Conservation (phyloP, 2,329 filamentous ascomycete genomes). For the Acrocalymma vagum region DNA sequence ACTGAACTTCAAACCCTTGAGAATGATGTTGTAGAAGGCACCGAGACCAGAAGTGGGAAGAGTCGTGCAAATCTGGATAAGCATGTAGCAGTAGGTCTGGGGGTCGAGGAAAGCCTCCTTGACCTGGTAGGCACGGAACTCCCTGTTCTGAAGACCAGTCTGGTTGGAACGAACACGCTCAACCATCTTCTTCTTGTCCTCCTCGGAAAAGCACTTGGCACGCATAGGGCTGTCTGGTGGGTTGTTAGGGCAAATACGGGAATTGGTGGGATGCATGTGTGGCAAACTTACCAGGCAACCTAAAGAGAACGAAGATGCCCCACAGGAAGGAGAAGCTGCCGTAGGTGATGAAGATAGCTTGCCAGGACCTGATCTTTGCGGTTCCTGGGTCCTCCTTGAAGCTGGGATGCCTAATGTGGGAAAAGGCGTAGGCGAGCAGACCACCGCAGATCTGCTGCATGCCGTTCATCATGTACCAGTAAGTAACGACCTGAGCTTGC, state of each 20-base stretch:
- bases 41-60: slow-evolving; percentile 77
- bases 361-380: slow-evolving; percentile 69
- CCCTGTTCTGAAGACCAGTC: slow-evolving; percentile 56
- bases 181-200: slow-evolving; percentile 67
- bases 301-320: slow-evolving; percentile 63
- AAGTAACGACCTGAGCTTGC: slow-evolving; percentile 71
- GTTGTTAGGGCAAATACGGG: too few species aligned
- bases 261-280: too few species aligned
- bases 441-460: slow-evolving; percentile 77
- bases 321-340: slow-evolving; percentile 70
- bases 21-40: slow-evolving; percentile 78
- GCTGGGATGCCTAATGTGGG: slow-evolving; percentile 29
- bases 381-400: slow-evolving; percentile 24
- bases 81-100: slow-evolving; percentile 64
- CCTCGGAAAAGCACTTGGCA: slow-evolving; percentile 72
- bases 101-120: slow-evolving; percentile 69
- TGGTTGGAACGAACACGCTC: slow-evolving; percentile 57
- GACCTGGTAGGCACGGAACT: slow-evolving; percentile 62
- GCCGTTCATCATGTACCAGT: slow-evolving; percentile 81
- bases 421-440: slow-evolving; percentile 65
- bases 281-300: slow-evolving; percentile 36
- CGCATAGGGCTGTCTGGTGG: slow-evolving; percentile 71
- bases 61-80: slow-evolving; percentile 75
- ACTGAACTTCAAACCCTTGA: slow-evolving; percentile 71
- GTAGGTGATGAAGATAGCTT: slow-evolving; percentile 73